Evolutionary conservation across 2,329 filamentous ascomycete genomes (phyloP).

Genomic region (Neopestalotiopsis sp.): DNA sequence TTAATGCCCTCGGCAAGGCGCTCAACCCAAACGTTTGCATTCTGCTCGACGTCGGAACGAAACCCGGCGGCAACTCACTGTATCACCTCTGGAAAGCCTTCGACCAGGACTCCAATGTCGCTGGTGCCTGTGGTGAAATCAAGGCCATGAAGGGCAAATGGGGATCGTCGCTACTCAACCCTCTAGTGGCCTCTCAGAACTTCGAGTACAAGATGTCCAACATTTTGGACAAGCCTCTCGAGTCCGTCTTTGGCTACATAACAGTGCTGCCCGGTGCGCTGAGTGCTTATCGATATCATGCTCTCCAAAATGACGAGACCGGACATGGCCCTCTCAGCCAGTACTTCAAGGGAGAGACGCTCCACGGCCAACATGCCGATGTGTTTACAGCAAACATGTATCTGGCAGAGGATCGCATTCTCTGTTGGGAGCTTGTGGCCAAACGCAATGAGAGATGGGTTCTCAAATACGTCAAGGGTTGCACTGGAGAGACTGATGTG

Average conservation of each 20-base stretch:
- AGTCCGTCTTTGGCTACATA: constrained; percentile 98
- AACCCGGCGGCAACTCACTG: constrained; percentile 85
- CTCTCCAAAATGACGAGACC: constrained; percentile 95
- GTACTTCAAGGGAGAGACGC: constrained; percentile 96
- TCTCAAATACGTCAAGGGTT: constrained; percentile 95
- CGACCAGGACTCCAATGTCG: constrained; percentile 96
- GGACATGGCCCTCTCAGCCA: constrained; percentile 92
- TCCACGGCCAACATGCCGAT: constrained; percentile 85
- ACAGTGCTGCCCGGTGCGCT: constrained; percentile 95
- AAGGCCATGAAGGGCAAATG: constrained; percentile 91
- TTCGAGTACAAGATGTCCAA: constrained; percentile 99
- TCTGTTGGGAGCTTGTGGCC: constrained; percentile 94
- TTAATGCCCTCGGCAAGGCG: constrained; percentile 94
- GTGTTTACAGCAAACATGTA: constrained; percentile 99
- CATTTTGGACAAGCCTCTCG: constrained; percentile 95
- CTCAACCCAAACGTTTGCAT: constrained; percentile 97
- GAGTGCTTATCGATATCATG: constrained; percentile 95
- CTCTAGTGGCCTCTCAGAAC: constrained; percentile 93
- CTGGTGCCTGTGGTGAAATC: constrained; percentile 96
- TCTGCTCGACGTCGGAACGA: constrained; percentile 93
- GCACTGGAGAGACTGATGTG: constrained; percentile 96
- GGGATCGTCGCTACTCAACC: constrained; percentile 89
- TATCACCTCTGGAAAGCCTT: constrained; percentile 99
- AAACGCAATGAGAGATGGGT: constrained; percentile 97
- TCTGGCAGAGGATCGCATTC: constrained; percentile 94